phyloP scores from a whole-genome alignment of 352 stramenopile genomes.

The Globisporangium polare region DNA sequence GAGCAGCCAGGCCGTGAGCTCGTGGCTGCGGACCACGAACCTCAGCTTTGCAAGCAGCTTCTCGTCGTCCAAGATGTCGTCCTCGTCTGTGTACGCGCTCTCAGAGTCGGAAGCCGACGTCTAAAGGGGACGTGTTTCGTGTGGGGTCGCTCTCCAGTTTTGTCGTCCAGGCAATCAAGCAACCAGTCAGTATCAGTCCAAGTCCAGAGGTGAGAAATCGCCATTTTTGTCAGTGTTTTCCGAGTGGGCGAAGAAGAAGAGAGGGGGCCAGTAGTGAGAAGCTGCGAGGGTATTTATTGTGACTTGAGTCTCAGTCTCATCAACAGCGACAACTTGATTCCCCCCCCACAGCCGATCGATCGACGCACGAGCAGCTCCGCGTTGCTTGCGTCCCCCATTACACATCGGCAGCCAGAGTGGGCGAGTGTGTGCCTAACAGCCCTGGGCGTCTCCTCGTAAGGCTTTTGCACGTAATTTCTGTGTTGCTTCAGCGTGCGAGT shows the following conservation, averaged over 20 bases:
- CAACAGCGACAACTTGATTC: no score
- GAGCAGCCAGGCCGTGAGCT: slow-evolving; percentile 34
- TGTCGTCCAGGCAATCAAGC: background rate
- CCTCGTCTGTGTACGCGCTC: slow-evolving; percentile 30
- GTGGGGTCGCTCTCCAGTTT: slow-evolving; percentile 2
- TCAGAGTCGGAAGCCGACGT: slow-evolving; percentile 31
- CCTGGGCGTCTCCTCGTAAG: no score
- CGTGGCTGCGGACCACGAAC: slow-evolving; percentile 54
- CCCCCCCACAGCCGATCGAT: no score
- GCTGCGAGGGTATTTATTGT: slow-evolving; percentile 5
- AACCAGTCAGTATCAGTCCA: background rate
- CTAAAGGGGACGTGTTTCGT: slow-evolving; percentile 9
- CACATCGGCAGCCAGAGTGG: background rate
- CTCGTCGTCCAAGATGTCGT: slow-evolving; percentile 41
- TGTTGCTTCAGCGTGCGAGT: no score
- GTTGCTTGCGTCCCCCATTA: background rate
- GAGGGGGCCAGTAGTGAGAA: background rate
- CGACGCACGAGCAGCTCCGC: no score
- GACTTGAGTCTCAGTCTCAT: background rate
- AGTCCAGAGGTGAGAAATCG: background rate
- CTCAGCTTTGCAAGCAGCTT: slow-evolving; percentile 35
- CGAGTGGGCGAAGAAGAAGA: background rate
- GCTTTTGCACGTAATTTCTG: no score
- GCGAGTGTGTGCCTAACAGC: no score
- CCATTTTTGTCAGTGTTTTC: slow-evolving; percentile 5